Conservation (phyloP, 345 rosid genomes). For the Ailanthus altissimus region DNA sequence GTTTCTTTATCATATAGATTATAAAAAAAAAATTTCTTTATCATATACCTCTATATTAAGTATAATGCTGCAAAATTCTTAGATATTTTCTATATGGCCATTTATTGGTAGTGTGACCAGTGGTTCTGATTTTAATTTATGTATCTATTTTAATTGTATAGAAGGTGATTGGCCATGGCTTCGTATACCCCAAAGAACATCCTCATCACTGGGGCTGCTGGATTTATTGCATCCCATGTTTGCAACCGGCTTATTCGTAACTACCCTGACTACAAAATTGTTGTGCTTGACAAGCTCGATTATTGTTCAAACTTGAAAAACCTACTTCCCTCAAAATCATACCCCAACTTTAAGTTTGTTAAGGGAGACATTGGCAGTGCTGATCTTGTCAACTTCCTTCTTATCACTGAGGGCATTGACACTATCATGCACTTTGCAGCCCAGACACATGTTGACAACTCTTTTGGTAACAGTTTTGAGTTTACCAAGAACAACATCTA, state of each 20-base stretch:
- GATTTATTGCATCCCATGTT: slow-evolving; percentile 75
- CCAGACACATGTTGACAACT: slow-evolving; percentile 72
- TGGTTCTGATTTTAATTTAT: slow-evolving; percentile 1
- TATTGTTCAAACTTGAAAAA: slow-evolving; percentile 67
- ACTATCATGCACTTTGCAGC: slow-evolving; percentile 80
- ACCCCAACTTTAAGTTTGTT: slow-evolving; percentile 59
- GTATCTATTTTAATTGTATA: not conserved
- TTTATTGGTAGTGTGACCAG: not conserved
- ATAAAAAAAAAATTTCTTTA: too few species aligned
- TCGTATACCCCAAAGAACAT: slow-evolving; percentile 59
- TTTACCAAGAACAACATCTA: slow-evolving; percentile 71
- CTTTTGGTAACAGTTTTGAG: slow-evolving; percentile 74
- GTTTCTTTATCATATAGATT: not conserved
- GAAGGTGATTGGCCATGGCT: slow-evolving; percentile 32
- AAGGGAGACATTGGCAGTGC: slow-evolving; percentile 72
- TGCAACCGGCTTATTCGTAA: slow-evolving; percentile 61
- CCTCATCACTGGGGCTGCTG: slow-evolving; percentile 73
- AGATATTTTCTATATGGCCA: not conserved
- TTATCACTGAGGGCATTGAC: slow-evolving; percentile 64
- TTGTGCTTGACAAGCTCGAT: slow-evolving; percentile 75
- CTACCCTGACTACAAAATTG: slow-evolving; percentile 59
- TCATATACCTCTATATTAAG: not conserved
- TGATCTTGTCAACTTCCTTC: slow-evolving; percentile 71
- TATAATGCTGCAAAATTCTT: not conserved
- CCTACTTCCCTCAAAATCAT: slow-evolving; percentile 46